Conservation (phyloP, 2,329 filamentous ascomycete species). For the Aphanocladium album region DNA sequence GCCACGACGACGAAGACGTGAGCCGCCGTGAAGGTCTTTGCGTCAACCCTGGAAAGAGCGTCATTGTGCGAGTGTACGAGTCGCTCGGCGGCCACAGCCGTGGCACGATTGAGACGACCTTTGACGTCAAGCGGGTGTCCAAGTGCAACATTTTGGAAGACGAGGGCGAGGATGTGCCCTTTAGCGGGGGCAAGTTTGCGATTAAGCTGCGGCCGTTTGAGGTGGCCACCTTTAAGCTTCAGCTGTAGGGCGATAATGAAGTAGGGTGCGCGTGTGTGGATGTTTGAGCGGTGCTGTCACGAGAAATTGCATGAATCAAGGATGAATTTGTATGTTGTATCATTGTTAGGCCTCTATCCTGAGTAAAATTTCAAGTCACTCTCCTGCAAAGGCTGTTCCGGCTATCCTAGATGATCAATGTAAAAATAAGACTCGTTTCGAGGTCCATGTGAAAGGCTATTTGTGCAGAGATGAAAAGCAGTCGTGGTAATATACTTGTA, state of each 20-base stretch:
- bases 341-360: constrained; percentile 4
- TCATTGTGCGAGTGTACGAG: constrained; percentile 85
- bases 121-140: constrained; percentile 69
- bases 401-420: constrained; percentile 6
- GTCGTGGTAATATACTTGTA: neutral
- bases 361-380: constrained; percentile 5
- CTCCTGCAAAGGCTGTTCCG: neutral
- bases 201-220: constrained; percentile 76
- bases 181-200: constrained; percentile 46
- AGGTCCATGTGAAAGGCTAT: neutral
- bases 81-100: constrained; percentile 75
- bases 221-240: constrained; percentile 72
- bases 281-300: neutral
- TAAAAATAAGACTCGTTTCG: neutral
- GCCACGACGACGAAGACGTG: constrained; percentile 79
- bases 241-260: constrained; percentile 35
- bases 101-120: constrained; percentile 62
- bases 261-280: constrained; percentile 22
- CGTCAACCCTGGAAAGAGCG: constrained; percentile 65
- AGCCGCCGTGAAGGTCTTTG: constrained; percentile 56
- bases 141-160: constrained; percentile 90
- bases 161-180: constrained; percentile 61
- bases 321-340: neutral
- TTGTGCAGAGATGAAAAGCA: neutral
- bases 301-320: neutral